Base-by-base conservation (phyloP, 306 rosid species). In the Gastrolobium villosum region DNA sequence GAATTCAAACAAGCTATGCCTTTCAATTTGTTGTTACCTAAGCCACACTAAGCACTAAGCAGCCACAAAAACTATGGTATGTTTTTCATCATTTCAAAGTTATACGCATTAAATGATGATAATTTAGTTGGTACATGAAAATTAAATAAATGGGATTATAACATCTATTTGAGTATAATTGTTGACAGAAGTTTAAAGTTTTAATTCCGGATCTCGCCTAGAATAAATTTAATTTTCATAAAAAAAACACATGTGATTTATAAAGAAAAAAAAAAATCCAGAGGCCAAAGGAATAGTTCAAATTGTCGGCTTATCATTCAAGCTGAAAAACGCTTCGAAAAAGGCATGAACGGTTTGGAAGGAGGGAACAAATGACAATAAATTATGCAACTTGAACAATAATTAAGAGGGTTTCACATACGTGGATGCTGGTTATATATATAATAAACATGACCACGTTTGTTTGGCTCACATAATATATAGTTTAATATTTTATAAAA, bases 201-300 rank as follows among this genome's bases (percentile, higher is more conserved):
- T 20, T 20, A 20, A n/a, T n/a, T n/a, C n/a, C n/a, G n/a, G n/a
- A 20, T 0, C 26, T 20, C 26, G 26, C 1, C 26, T 20, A 1
- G 1, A 20, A 20, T 1, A 20, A 20, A 20, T 0, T 20, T 20
- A 20, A 0, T 20, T 20, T 1, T 20, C 26, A 20, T 20, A n/a
- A 20, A 20, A 20, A 20, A 20, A 20, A 20, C 1, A 20, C 26
- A 20, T 20, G 26, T 20, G 26, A 20, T 20, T 20, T 20, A 20
- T 20, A 20, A 20, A 20, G 1, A 20, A 20, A 20, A 0, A 20
- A 20, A 20, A 20, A 20, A 49, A 2, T 14, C 34, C 61, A 69
- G 74, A 69, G 61, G 74, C 74, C 74, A 69, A 57, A 49, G 46
- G 74, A 69, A 69, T 41, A 69, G 74, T 69, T 0, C 14, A 69